phyloP scores from a whole-genome alignment of 78 protist species.

The Dictyostelium purpureum region DNA sequence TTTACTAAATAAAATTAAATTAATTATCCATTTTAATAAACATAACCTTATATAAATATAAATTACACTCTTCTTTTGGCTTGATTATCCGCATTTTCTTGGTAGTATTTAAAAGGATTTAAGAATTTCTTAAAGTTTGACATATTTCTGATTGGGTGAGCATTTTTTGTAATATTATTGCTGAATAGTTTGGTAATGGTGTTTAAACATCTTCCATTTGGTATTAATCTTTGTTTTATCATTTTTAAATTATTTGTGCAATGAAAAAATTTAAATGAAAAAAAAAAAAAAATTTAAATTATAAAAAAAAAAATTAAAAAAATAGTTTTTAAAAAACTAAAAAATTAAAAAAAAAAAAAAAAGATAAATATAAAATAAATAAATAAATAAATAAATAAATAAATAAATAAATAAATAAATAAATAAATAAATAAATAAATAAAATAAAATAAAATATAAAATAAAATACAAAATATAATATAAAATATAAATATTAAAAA shows the following conservation, averaged over 20 bases:
- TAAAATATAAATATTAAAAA: not conserved
- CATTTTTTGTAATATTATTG: not conserved
- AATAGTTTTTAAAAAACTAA: too few species aligned
- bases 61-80: slow-evolving; percentile 50
- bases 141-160: slow-evolving; percentile 2
- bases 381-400: not conserved
- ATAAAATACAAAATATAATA: not conserved
- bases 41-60: too few species aligned
- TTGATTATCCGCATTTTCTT: slow-evolving; percentile 30
- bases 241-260: too few species aligned
- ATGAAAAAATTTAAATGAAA: too few species aligned
- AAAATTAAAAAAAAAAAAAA: too few species aligned
- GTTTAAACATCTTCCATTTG: too few species aligned
- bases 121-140: slow-evolving; percentile 25
- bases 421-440: not conserved
- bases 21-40: not conserved
- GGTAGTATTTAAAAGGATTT: slow-evolving; percentile 47
- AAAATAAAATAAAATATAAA: not conserved
- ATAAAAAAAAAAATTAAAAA: not conserved
- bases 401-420: not conserved
- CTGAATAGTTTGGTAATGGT: not conserved
- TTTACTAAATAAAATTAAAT: not conserved
- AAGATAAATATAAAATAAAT: too few species aligned
- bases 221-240: too few species aligned
- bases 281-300: too few species aligned